Evolutionary conservation across 768 basidiomycete genomes (phyloP), one percentile per base, ranked within the genome.

Genomic region (Leccinum obscurum): DNA sequence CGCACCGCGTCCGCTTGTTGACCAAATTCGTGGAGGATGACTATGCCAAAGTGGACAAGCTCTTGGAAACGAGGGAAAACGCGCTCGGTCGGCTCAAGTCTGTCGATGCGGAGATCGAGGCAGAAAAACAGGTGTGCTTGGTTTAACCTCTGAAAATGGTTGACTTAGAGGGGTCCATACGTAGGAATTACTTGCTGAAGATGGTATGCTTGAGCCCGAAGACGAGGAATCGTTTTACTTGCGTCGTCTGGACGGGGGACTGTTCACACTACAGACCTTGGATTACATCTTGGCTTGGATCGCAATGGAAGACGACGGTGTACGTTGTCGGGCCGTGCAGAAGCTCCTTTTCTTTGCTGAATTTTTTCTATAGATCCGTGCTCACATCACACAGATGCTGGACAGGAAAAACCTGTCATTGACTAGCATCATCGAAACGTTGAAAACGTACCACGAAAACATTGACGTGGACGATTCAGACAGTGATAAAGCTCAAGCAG

Each of bases 251-350:
- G 94, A 97, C 59, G 86, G 87, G 2, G 97, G 97, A 0, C 75
- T 97, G 49, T 94, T 91, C 70, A 90, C 89, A 2, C 75, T 98
- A 8, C 96, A 98, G 68, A 93, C 88, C 17, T 84, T 93, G 44
- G 96, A 98, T 73, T 98, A 95, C 66, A 90, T 98, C 61, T 75
- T 98, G 41, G 94, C 91, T 6, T 99, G 97, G 97, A 75, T 98
- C 28, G 83, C 86, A 57, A 95, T 98, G 95, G 97, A 99, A 76
- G 96, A 98, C 66, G 96, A 98, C 67, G 97, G 96, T 39, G 97
- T 97, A 77, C 58, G 91, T 61, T 17, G 20, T 26, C 35, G 52
- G 7, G 34, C 6, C 17, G 9, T 46, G 14, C 22, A 22, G 6
- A 11, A 30, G 28, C n/a, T 20, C n/a, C n/a, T 9, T 22, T 37